phyloP scores from a whole-genome alignment of 768 basidiomycete species.

The Phlebiopsis flavidoalba region DNA sequence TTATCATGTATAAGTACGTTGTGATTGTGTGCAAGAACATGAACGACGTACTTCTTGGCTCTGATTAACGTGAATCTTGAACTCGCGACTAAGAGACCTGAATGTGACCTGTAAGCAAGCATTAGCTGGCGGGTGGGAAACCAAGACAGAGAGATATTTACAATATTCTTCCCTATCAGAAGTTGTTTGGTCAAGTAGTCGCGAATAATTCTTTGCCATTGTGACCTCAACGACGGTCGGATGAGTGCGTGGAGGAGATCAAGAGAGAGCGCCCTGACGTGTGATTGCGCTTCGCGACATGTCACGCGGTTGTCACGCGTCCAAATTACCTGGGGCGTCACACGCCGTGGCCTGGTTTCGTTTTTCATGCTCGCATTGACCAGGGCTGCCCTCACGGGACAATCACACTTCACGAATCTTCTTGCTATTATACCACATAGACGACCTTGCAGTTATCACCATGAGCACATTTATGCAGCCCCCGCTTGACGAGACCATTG shows the following conservation, averaged over 20 bases:
- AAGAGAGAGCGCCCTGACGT: background rate
- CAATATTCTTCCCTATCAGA: slow-evolving; percentile 38
- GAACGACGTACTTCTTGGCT: slow-evolving; percentile 66
- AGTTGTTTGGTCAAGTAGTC: slow-evolving; percentile 45
- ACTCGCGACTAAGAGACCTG: slow-evolving; percentile 66
- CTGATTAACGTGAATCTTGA: slow-evolving; percentile 67
- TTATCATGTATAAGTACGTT: too few species aligned
- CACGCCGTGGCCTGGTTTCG: background rate
- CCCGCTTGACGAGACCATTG: slow-evolving; percentile 39
- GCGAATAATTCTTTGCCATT: slow-evolving; percentile 13
- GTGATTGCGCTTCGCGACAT: background rate
- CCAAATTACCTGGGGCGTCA: background rate
- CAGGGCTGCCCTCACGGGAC: too few species aligned
- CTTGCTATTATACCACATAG: background rate
- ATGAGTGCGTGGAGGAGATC: background rate
- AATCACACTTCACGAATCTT: background rate
- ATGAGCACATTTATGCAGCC: background rate
- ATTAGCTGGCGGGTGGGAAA: background rate
- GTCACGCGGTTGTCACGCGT: slow-evolving; percentile 3
- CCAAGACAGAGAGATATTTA: slow-evolving; percentile 18
- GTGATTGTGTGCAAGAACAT: background rate
- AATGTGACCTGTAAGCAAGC: slow-evolving; percentile 59
- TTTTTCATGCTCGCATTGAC: background rate
- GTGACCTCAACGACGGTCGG: background rate
- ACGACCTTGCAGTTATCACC: background rate